Conservation (phyloP, 2,329 filamentous ascomycete genomes). For the Ilyonectria robusta region DNA sequence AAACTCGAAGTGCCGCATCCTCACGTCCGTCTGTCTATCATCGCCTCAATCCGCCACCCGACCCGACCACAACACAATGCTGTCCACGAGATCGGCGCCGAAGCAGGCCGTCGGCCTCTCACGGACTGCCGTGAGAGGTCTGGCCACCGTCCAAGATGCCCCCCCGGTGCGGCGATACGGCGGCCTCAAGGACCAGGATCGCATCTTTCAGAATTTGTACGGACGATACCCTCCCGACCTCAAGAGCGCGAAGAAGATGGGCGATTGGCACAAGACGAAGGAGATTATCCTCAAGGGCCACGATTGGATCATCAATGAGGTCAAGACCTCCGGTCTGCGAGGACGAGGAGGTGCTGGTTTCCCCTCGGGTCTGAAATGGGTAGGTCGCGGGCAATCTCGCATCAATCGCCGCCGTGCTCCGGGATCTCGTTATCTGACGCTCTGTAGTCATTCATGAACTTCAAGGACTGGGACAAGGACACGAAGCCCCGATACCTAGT, state of each 20-base stretch:
- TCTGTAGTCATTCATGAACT: slow-evolving; percentile 97
- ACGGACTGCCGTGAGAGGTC: slow-evolving; percentile 71
- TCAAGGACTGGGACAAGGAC: slow-evolving; percentile 99
- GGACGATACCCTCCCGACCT: slow-evolving; percentile 91
- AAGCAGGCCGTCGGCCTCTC: slow-evolving; percentile 57
- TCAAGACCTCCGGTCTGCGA: slow-evolving; percentile 96
- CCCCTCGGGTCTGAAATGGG: slow-evolving; percentile 99
- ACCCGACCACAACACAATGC: slow-evolving; percentile 57
- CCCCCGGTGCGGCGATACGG: slow-evolving; percentile 82
- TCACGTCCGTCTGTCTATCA: slow-evolving; percentile 47
- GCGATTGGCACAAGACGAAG: slow-evolving; percentile 99
- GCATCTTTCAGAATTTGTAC: slow-evolving; percentile 99
- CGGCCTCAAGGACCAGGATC: slow-evolving; percentile 94
- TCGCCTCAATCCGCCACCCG: slow-evolving; percentile 49
- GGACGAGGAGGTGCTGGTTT: slow-evolving; percentile 98
- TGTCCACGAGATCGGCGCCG: slow-evolving; percentile 61
- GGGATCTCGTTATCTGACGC: slow-evolving; percentile 42
- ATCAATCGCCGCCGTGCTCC: slow-evolving; percentile 29
- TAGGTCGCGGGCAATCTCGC: slow-evolving; percentile 63
- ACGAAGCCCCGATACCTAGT: slow-evolving; percentile 95
- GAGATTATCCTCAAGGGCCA: slow-evolving; percentile 97
- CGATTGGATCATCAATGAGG: slow-evolving; percentile 98
- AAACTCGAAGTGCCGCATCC: slow-evolving; percentile 57
- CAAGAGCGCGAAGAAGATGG: slow-evolving; percentile 96
- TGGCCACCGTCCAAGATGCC: slow-evolving; percentile 86